A percentile compares a stretch with the other conserved stretches of the same genome.
Conservation (phyloP, 2,329 filamentous ascomycete genomes). For the Aspergillus awamori region DNA sequence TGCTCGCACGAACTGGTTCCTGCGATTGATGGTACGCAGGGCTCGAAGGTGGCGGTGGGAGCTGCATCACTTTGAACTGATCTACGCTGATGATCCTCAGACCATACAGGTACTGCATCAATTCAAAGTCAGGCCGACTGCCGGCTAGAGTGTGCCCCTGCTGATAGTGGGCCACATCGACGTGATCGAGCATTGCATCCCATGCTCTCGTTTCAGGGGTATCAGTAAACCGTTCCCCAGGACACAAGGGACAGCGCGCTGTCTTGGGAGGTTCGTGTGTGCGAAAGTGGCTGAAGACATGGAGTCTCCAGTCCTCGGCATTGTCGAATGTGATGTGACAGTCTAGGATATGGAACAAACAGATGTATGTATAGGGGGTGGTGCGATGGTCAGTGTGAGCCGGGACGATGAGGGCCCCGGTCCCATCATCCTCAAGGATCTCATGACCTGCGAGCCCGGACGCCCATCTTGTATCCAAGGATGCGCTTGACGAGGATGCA, state of each 20-base stretch:
- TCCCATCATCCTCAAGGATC: constrained; percentile 33
- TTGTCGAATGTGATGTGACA: constrained; percentile 46
- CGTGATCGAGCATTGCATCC: constrained; percentile 47
- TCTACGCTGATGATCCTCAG: constrained; percentile 46
- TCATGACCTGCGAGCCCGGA: constrained; percentile 26
- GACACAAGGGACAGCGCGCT: constrained; percentile 50
- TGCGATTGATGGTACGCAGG: constrained; percentile 42
- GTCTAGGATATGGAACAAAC: constrained; percentile 51
- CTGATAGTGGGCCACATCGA: constrained; percentile 45
- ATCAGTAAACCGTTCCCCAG: constrained; percentile 26
- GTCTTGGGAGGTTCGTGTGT: constrained; percentile 43
- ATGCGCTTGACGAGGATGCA: constrained; percentile 34
- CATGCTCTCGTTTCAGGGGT: constrained; percentile 38
- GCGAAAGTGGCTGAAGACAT: constrained; percentile 50
- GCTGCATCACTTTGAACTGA: constrained; percentile 49
- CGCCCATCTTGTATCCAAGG: constrained; percentile 33
- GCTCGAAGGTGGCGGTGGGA: constrained; percentile 41
- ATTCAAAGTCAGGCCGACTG: constrained; percentile 46
- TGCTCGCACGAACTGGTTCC: constrained; percentile 39
- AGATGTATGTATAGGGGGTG: constrained; percentile 33
- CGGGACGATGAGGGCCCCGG: constrained; percentile 34
- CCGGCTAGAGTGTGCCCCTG: constrained; percentile 45
- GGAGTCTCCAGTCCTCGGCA: constrained; percentile 44
- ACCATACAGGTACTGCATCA: constrained; percentile 51
- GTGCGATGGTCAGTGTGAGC: constrained; percentile 15